These are phyloP conservation scores for Emericellopsis cladophorae DNA, from an alignment of 2,329 filamentous ascomycete species.

Conservation along the genomic window DNA sequence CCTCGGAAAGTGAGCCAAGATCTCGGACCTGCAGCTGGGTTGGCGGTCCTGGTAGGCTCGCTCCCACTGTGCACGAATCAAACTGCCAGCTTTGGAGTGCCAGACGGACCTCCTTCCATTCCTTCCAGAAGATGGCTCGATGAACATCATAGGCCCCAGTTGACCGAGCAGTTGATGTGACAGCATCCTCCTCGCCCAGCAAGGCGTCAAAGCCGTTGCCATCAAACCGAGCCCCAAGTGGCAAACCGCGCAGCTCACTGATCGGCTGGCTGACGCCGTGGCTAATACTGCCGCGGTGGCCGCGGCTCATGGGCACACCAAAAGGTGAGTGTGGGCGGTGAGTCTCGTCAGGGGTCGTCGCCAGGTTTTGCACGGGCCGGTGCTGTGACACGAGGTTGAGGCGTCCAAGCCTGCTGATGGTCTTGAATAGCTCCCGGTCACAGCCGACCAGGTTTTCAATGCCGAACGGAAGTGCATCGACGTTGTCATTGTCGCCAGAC, in stretches of 20 bases:
- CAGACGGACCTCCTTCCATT: conserved; percentile 71
- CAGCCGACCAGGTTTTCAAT: conserved; percentile 81
- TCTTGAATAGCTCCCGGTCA: conserved; percentile 75
- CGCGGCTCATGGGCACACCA: conserved; percentile 6
- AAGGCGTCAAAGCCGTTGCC: conserved; percentile 51
- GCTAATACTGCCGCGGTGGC: conserved; percentile 39
- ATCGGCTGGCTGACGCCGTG: background rate
- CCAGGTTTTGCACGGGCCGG: conserved; percentile 33
- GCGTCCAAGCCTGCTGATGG: conserved; percentile 70
- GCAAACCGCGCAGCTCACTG: conserved; percentile 16
- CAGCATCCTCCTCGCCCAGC: conserved; percentile 41
- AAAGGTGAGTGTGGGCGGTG: conserved; percentile 21
- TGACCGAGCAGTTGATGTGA: conserved; percentile 25
- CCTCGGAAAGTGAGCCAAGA: conserved; percentile 72
- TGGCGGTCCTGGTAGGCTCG: conserved; percentile 34
- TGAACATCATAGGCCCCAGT: conserved; percentile 42
- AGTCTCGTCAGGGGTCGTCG: conserved; percentile 5
- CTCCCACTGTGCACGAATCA: conserved; percentile 37
- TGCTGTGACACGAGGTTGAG: conserved; percentile 74
- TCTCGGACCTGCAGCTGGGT: conserved; percentile 56
- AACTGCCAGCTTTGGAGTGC: conserved; percentile 76
- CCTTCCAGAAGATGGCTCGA: conserved; percentile 62
- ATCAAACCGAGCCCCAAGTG: conserved; percentile 31
- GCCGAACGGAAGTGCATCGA: conserved; percentile 35
- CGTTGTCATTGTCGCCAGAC: conserved; percentile 2